Conservation (phyloP, 305 asterid genomes). For the Lippia alba region DNA sequence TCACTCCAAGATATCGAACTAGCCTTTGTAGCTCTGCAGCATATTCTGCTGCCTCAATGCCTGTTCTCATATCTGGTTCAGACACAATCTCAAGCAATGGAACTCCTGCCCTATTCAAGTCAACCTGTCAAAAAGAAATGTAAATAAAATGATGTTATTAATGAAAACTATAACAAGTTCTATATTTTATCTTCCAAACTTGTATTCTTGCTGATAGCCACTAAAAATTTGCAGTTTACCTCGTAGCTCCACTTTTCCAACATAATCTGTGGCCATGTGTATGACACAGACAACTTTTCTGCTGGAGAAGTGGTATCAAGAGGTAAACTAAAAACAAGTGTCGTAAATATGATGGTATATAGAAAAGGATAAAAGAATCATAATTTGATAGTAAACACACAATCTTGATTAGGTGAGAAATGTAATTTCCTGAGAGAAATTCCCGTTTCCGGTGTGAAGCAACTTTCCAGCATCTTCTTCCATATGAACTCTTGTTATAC, state of each 20-base stretch:
- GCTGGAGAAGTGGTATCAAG: no score
- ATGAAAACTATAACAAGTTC: neutral
- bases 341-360: no score
- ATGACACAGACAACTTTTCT: no score
- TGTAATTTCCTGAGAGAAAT: slow-evolving; percentile 76
- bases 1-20: slow-evolving; percentile 94
- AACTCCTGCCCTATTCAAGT: slow-evolving; percentile 98
- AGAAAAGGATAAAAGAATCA: neutral
- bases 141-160: neutral
- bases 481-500: slow-evolving; percentile 96
- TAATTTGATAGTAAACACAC: slow-evolving; percentile 7
- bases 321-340: no score
- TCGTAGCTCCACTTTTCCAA: no score
- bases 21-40: slow-evolving; percentile 95
- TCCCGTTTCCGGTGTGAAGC: slow-evolving; percentile 80
- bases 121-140: slow-evolving; percentile 61
- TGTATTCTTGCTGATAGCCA: no score
- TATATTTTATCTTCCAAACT: no score
- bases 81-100: slow-evolving; percentile 98
- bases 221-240: no score
- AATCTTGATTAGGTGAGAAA: slow-evolving; percentile 19
- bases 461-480: slow-evolving; percentile 99
- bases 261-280: no score
- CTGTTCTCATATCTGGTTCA: slow-evolving; percentile 99
- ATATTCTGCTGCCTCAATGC: slow-evolving; percentile 97